These are phyloP conservation scores for Saturnispora diversa DNA, from an alignment of 805 yeast genomes.

Conservation along the genomic window DNA sequence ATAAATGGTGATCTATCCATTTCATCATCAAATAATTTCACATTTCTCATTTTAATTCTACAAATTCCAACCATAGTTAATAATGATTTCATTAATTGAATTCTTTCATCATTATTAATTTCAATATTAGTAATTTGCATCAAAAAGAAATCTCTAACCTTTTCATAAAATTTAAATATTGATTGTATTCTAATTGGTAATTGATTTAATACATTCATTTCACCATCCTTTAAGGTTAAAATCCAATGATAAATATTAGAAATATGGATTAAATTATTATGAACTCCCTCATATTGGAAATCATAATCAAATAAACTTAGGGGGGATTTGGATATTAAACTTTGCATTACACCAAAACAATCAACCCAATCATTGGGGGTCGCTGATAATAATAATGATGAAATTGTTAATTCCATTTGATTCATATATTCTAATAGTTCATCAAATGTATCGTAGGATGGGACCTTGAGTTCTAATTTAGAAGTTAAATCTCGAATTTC, in stretches of 20 bases:
- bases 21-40: slow-evolving; percentile 34
- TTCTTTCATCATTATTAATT: slow-evolving; percentile 52
- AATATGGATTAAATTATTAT: slow-evolving; percentile 51
- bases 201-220: slow-evolving; percentile 15
- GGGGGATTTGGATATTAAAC: slow-evolving; percentile 50
- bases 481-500: slow-evolving; percentile 32
- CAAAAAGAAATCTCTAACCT: slow-evolving; percentile 55
- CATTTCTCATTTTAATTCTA: slow-evolving; percentile 56
- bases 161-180: slow-evolving; percentile 57
- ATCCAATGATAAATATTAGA: slow-evolving; percentile 69
- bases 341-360: slow-evolving; percentile 65
- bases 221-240: slow-evolving; percentile 42
- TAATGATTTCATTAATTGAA: slow-evolving; percentile 60
- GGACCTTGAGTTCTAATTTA: no score
- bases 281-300: slow-evolving; percentile 31
- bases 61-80: slow-evolving; percentile 58
- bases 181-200: slow-evolving; percentile 67
- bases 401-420: slow-evolving; percentile 54
- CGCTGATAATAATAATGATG: slow-evolving; percentile 47
- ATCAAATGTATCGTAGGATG: no score
- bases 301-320: slow-evolving; percentile 51
- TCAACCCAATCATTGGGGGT: slow-evolving; percentile 71
- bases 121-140: slow-evolving; percentile 56
- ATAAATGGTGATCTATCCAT: slow-evolving; percentile 39
- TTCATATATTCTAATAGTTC: slow-evolving; percentile 56